Evolutionary conservation across 148 eudicot species (phyloP), one percentile per base, ranked within the genome.

Genomic region (Amaranthus hypochondriacus): DNA sequence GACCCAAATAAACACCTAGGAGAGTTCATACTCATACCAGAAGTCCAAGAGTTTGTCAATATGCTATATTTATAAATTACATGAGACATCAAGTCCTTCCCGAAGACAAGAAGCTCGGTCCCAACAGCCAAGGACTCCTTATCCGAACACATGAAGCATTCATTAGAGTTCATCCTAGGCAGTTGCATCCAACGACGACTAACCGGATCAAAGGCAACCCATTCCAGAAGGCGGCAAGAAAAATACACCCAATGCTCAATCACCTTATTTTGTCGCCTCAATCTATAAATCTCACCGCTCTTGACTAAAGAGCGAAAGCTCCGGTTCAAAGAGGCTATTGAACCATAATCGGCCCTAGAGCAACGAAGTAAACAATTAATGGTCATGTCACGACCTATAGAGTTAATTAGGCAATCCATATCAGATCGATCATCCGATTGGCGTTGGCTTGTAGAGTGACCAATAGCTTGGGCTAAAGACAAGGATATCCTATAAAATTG

Each of bases 81-180:
- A 77, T 83, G 89, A 15, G 90, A 78, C 74, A 77, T 81, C 55
- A 88, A 14, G 43, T 83, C 92, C 75, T 82, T 85, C 15, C 97
- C 98, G 68, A 93, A 89, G 4, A 93, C 95, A 61, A 93, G 90
- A 48, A 93, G 95, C 80, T 93, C 86, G 7, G 97, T 89, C 42
- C 98, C 98, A 64, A 93, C 98, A 4, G 95, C 98, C 66, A 93
- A 71, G 4, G 98, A 93, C 75, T 93, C 98, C 81, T 93, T 93
- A 54, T 93, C 98, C 0, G 89, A 84, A 64, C 83, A 86, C 76
- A 76, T 69, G 68, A 93, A 93, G 83, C 92, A 88, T 42, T 89
- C 89, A 46, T 89, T 82, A 4, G 88, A 83, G 28, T 81, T 72
- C 91, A 93, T 89, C 52, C 74, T 81, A 5, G 98, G 98, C 70